Conservation (phyloP, 805 yeast genomes). For the Saturnispora zaruensis region DNA sequence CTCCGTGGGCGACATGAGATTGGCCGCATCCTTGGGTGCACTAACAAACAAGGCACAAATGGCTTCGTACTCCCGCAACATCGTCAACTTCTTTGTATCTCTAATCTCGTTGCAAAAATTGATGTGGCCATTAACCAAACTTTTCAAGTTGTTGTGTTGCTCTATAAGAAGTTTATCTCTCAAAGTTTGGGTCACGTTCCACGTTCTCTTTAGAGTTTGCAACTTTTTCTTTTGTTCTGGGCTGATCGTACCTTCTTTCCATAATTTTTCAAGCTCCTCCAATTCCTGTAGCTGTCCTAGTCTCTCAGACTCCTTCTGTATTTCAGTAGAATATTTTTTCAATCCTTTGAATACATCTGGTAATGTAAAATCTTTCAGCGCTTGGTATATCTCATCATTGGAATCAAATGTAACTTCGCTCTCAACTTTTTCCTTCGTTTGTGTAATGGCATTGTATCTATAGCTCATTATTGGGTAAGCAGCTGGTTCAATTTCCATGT, state of each 20-base stretch:
- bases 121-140: conserved; percentile 8
- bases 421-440: conserved; percentile 23
- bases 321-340: conserved; percentile 5
- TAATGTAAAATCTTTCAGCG: conserved; percentile 21
- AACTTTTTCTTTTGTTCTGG: conserved; percentile 7
- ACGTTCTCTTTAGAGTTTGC: conserved; percentile 3
- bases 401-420: conserved; percentile 21
- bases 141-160: conserved; percentile 4
- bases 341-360: conserved; percentile 21
- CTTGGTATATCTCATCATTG: conserved; percentile 21
- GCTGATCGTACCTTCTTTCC: conserved; percentile 1
- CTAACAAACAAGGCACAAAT: conserved; percentile 7
- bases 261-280: conserved; percentile 2
- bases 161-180: conserved; percentile 7
- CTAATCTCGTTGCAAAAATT: conserved; percentile 9
- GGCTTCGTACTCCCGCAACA: conserved; percentile 7
- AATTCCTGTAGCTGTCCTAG: conserved; percentile 7
- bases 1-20: conserved; percentile 39
- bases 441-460: conserved; percentile 18
- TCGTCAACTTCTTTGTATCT: conserved; percentile 4
- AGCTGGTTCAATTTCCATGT: conserved; percentile 19
- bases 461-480: conserved; percentile 23
- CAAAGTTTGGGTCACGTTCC: conserved; percentile 8
- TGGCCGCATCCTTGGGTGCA: conserved; percentile 4
- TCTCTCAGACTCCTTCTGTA: conserved; percentile 5